Evolutionary conservation across 2,329 filamentous ascomycete genomes (phyloP).

Genomic region (Verticillium dahliae): DNA sequence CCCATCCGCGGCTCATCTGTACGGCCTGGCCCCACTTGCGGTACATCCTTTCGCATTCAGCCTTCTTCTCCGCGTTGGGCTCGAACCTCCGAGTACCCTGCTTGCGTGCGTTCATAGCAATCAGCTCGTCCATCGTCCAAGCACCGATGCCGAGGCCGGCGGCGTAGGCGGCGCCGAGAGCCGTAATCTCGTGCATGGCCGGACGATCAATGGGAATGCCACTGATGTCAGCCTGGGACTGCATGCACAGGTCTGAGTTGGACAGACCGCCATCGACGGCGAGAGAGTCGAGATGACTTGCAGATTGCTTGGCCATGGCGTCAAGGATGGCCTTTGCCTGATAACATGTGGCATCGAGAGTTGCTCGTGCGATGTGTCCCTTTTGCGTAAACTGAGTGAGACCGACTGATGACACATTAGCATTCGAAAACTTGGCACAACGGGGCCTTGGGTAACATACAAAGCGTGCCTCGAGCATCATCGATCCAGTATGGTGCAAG

Average conservation of each 20-base stretch:
- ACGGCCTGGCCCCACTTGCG: conserved; percentile 51
- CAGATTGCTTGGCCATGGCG: conserved; percentile 83
- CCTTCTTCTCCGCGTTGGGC: conserved; percentile 48
- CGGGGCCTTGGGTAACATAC: conserved; percentile 33
- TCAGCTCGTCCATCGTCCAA: conserved; percentile 59
- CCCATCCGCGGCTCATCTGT: conserved; percentile 52
- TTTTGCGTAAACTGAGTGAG: conserved; percentile 80
- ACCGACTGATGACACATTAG: conserved; percentile 45
- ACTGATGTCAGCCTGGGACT: conserved; percentile 81
- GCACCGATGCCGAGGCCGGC: conserved; percentile 78
- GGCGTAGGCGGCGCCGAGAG: conserved; percentile 81
- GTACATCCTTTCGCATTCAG: conserved; percentile 33
- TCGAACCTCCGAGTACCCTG: conserved; percentile 64
- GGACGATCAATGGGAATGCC: conserved; percentile 77
- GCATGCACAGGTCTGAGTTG: conserved; percentile 85
- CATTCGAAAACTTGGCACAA: neutral
- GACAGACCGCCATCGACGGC: conserved; percentile 87
- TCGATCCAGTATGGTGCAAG: conserved; percentile 96
- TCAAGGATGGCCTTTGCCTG: conserved; percentile 89
- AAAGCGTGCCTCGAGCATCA: conserved; percentile 82
- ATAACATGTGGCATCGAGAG: conserved; percentile 85
- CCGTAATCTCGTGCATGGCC: conserved; percentile 84
- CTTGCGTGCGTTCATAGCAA: conserved; percentile 69
- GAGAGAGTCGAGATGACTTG: conserved; percentile 65
- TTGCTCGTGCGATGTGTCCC: conserved; percentile 82